Percentiles rank a stretch among this genome's conserved stretches.
Evolutionary conservation across 306 rosid species (phyloP).

Genomic region (Casuarina glauca): DNA sequence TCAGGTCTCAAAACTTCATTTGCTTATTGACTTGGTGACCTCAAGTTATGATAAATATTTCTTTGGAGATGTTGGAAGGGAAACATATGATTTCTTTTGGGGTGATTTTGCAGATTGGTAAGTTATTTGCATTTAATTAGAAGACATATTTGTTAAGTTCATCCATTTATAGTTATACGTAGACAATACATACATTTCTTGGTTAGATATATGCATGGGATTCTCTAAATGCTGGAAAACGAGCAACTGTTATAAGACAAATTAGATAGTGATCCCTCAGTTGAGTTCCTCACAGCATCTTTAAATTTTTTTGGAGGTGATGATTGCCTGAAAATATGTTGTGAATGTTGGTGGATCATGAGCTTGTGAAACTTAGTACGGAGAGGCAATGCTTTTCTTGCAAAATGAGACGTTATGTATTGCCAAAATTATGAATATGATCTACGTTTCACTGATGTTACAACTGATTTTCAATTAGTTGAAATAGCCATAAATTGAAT

Average conservation of each 20-base stretch:
- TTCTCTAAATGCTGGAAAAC: background rate
- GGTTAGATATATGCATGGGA: background rate
- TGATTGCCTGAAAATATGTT: background rate
- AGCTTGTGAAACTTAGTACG: background rate
- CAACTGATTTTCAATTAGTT: background rate
- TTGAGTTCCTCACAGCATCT: background rate
- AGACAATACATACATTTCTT: background rate
- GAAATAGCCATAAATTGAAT: background rate
- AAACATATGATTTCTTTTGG: conserved; percentile 90
- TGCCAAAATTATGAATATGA: background rate
- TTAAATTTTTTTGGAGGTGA: background rate
- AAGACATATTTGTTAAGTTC: background rate
- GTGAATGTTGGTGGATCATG: background rate
- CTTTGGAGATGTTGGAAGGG: conserved; percentile 95
- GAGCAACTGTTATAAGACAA: background rate
- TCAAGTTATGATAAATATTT: conserved; percentile 84
- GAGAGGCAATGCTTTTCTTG: background rate
- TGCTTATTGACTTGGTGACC: conserved; percentile 68
- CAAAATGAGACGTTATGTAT: background rate
- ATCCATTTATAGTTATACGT: too few relatives aligned
- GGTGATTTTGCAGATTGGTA: conserved; percentile 98
- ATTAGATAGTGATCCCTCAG: background rate
- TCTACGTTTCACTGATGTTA: background rate
- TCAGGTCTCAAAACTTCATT: conserved; percentile 90
- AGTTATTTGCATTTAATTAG: conserved; percentile 6